A percentile compares a stretch with the other conserved stretches of the same genome.
Evolutionary conservation across 2,329 filamentous ascomycete species (phyloP).

Genomic region (Aspergillus oerlinghausenensis): DNA sequence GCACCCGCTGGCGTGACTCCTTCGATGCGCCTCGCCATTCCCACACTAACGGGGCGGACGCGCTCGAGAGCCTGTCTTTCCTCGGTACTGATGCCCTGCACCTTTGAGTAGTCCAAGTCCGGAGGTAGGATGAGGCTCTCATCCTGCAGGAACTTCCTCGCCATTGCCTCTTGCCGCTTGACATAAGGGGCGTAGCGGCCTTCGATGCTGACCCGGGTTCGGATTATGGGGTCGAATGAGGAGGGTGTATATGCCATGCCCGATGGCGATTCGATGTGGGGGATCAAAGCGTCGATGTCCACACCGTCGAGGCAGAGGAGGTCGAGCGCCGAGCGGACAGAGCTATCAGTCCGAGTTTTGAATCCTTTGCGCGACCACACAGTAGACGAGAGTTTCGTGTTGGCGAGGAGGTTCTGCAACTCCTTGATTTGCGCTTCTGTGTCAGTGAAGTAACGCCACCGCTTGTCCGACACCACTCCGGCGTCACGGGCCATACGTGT

Average conservation of each 20-base stretch:
- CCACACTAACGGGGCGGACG: slow-evolving; percentile 76
- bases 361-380: slow-evolving; percentile 70
- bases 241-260: slow-evolving; percentile 43
- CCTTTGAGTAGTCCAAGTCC: slow-evolving; percentile 68
- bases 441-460: slow-evolving; percentile 68
- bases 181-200: slow-evolving; percentile 85
- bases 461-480: slow-evolving; percentile 71
- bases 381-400: slow-evolving; percentile 54
- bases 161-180: slow-evolving; percentile 62
- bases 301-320: slow-evolving; percentile 66
- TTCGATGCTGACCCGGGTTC: slow-evolving; percentile 71
- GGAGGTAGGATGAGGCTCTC: slow-evolving; percentile 68
- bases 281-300: slow-evolving; percentile 53
- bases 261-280: slow-evolving; percentile 43
- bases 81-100: slow-evolving; percentile 72
- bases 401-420: slow-evolving; percentile 58
- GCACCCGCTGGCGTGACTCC: slow-evolving; percentile 54
- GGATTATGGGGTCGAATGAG: slow-evolving; percentile 53
- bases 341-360: slow-evolving; percentile 60
- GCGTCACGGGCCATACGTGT: slow-evolving; percentile 71
- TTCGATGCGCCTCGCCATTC: slow-evolving; percentile 83
- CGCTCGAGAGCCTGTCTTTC: slow-evolving; percentile 68
- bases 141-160: slow-evolving; percentile 66
- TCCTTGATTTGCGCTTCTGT: slow-evolving; percentile 64
- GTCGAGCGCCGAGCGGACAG: slow-evolving; percentile 69